Conservation (phyloP, 768 basidiomycete genomes). For the Boletus reticulatus region DNA sequence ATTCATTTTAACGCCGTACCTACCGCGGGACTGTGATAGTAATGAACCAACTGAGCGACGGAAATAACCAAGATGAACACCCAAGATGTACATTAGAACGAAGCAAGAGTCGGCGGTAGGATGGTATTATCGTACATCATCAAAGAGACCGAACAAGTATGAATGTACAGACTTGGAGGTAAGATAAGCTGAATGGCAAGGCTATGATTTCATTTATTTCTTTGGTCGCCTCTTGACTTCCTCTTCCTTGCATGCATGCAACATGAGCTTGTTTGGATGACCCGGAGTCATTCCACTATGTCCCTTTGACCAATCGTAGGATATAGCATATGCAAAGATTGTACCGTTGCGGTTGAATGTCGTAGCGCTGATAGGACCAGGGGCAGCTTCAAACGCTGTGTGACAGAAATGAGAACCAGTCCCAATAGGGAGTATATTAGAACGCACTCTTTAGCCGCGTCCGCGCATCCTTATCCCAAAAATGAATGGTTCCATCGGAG, state of each 20-base stretch:
- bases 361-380: constrained; percentile 76
- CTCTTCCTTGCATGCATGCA: constrained; percentile 85
- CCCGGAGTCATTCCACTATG: constrained; percentile 78
- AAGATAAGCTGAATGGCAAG: constrained; percentile 1
- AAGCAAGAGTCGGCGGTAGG: neutral
- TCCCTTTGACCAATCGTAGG: constrained; percentile 94
- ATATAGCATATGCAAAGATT: constrained; percentile 90
- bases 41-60: neutral
- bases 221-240: constrained; percentile 69
- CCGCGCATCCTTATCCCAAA: constrained; percentile 93
- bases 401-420: neutral
- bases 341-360: constrained; percentile 85
- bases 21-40: neutral
- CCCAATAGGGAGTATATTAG: neutral
- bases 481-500: constrained; percentile 84
- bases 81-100: neutral
- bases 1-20: neutral
- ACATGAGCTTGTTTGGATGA: constrained; percentile 74
- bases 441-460: constrained; percentile 82
- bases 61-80: neutral
- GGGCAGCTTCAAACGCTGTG: constrained; percentile 68
- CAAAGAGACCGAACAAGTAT: constrained; percentile 2
- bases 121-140: constrained; percentile 18
- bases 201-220: constrained; percentile 20
- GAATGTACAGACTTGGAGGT: neutral